These are phyloP conservation scores for Kockiozyma suomiensis DNA, from an alignment of 805 yeast species.

Conservation along the genomic window DNA sequence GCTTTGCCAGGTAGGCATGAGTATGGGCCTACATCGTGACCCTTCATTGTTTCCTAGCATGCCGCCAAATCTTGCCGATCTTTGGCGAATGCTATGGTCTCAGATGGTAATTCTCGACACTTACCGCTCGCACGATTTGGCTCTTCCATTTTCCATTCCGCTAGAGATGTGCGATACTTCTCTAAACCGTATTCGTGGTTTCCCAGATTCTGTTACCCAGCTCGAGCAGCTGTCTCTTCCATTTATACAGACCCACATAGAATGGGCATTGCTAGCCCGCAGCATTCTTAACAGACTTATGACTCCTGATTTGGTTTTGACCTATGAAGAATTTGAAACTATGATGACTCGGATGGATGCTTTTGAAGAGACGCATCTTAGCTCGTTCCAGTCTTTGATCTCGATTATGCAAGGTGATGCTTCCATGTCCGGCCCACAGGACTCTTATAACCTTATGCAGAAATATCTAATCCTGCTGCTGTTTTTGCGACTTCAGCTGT, in stretches of 20 bases:
- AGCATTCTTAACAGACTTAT: constrained; percentile 9
- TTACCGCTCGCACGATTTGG: constrained; percentile 31
- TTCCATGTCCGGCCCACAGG: constrained; percentile 22
- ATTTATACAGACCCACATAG: constrained; percentile 18
- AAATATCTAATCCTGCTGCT: constrained; percentile 23
- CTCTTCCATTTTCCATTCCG: constrained; percentile 23
- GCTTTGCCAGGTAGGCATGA: constrained; percentile 35
- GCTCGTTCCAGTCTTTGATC: constrained; percentile 27
- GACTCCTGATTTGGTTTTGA: constrained; percentile 11
- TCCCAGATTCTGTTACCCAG: neutral
- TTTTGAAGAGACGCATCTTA: constrained; percentile 27
- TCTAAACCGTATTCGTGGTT: neutral
- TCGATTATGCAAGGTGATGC: constrained; percentile 22
- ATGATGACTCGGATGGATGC: constrained; percentile 7
- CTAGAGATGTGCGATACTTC: constrained; percentile 28
- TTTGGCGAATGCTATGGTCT: constrained; percentile 38
- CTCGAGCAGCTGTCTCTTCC: constrained; percentile 20
- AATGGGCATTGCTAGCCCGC: constrained; percentile 28
- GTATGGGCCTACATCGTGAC: constrained; percentile 40
- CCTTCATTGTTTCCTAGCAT: constrained; percentile 33
- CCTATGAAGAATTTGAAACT: constrained; percentile 8
- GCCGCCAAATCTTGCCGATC: constrained; percentile 25
- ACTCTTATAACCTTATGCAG: constrained; percentile 27
- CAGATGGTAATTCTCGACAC: constrained; percentile 37
- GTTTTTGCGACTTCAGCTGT: constrained; percentile 24